Evolutionary conservation across 2,329 filamentous ascomycete genomes (phyloP), one percentile per base, ranked within the genome.

Genomic region (Scorias spongiosa): DNA sequence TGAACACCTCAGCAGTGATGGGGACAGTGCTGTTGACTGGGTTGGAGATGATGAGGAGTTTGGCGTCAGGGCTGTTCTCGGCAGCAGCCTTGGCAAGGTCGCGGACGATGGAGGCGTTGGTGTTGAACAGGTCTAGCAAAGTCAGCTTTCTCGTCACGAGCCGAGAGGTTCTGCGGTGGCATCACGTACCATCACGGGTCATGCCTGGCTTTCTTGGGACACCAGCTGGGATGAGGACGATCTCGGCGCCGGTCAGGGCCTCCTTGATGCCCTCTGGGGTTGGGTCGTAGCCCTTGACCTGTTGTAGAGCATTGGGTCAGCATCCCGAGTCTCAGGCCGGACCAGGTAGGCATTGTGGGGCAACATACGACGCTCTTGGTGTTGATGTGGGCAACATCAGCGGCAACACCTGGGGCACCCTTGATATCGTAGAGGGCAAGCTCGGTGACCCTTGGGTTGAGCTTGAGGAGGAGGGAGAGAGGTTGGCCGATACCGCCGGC

Each of bases 161-260:
- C 7, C 20, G 7, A 26, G 20, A 26, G 20, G 20, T 7, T 26
- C 20, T 26, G 4, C 7, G 20, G 20, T 26, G 20, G 4, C 20
- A 26, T 10, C 40, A 43, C 68, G 50, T 70, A 80, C 76, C 76
- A 71, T 98, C 91, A 76, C 91, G 88, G 72, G 84, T 93, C 91
- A 98, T 98, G 71, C 91, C 91, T 66, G 91, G 91, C 80, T 95
- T 95, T 73, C 91, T 87, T 64, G 91, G 91, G 55, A 98, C 89
- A 76, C 91, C 91, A 62, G 91, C 91, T 62, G 91, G 91, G 68
- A 98, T 96, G 63, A 98, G 79, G 62, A 98, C 85, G 58, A 98
- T 80, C 70, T 96, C 87, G 61, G 87, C 74, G 63, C 77, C 88
- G 72, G 84, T 83, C 66, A 98, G 78, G 61, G 81, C 81, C 53